Evolutionary conservation across 1,139 yeast genomes (phyloP), one percentile per base, ranked within the genome.

Genomic region (Saccharomyces uvarum): DNA sequence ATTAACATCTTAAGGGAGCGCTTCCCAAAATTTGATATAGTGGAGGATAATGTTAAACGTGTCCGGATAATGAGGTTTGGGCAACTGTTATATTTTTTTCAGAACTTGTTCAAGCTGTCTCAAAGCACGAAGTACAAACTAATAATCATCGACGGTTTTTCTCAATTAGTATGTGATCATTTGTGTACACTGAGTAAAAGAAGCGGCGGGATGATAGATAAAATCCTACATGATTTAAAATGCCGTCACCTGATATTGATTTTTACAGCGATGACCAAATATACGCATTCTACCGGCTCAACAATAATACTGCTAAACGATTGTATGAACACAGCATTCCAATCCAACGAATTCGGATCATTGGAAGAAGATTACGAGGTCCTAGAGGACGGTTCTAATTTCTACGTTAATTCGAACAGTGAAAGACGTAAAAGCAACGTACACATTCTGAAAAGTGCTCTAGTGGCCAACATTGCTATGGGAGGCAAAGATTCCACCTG

Each of bases 321-420:
- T 49, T 62, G 67, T 41, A 68, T 68, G 70, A 68, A 68, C 55
- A 67, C 70, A 2, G 56, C 70, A 6, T 66, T 57, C 54, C 64
- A 59, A 48, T 53, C 59, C 28, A 54, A 56, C 46, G 58, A 59
- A 24, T 47, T 57, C 29, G 54, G 52, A 21, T 31, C 58, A 7
- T 53, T 53, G 26, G 61, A 58, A 24, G 64, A 65, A 13, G 58
- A 53, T 27, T 52, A 59, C 13, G 60, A 57, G 7, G 53, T 60
- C 5, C 48, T 63, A 6, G 63, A 59, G 13, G 60, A 56, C 46
- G 61, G 63, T 9, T 57, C 58, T 28, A 61, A 61, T 44, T 66
- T 68, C 53, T 56, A 63, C 14, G 67, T 67, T 21, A 60, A 54
- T 29, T 53, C 61, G 7, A 56, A 52, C 16, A 53, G 51, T n/a